Percentiles rank a stretch among this genome's conserved stretches.
phyloP scores from a whole-genome alignment of 805 yeast genomes.

The Starmerella powellii region DNA sequence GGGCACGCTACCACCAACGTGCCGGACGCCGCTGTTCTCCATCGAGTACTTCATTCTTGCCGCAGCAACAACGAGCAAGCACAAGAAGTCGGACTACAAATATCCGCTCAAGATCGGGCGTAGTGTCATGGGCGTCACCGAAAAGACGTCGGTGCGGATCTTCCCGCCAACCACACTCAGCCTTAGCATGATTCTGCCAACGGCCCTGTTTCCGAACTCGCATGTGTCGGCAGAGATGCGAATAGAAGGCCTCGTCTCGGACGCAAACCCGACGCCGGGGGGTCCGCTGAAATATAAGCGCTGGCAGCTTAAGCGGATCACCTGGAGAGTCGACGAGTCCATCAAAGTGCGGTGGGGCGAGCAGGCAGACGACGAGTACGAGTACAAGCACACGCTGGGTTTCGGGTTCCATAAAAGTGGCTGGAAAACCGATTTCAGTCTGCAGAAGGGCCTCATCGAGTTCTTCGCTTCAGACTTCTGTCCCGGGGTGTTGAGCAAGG shows the following conservation, averaged over 20 bases:
- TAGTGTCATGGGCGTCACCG: constrained; percentile 69
- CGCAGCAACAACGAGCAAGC: constrained; percentile 16
- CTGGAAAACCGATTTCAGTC: constrained; percentile 83
- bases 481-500: constrained; percentile 18
- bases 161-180: constrained; percentile 93
- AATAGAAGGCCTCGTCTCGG: constrained; percentile 45
- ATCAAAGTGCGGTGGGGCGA: constrained; percentile 26
- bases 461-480: constrained; percentile 31
- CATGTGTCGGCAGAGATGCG: constrained; percentile 72
- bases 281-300: constrained; percentile 30
- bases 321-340: constrained; percentile 81
- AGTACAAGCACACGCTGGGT: constrained; percentile 61
- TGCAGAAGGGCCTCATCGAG: constrained; percentile 64
- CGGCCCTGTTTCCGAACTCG: constrained; percentile 78
- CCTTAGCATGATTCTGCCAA: constrained; percentile 78
- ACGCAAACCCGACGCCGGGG: constrained; percentile 4
- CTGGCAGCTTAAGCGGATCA: constrained; percentile 85
- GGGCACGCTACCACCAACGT: constrained; percentile 74
- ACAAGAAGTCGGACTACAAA: constrained; percentile 7
- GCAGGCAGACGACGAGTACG: constrained; percentile 27
- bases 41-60: constrained; percentile 73
- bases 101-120: constrained; percentile 48
- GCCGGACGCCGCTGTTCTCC: constrained; percentile 45
- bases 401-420: constrained; percentile 79
- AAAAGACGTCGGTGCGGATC: constrained; percentile 73